Evolutionary conservation across 345 rosid genomes (phyloP), one percentile per base, ranked within the genome.

Genomic region (Carallia brachiata): DNA sequence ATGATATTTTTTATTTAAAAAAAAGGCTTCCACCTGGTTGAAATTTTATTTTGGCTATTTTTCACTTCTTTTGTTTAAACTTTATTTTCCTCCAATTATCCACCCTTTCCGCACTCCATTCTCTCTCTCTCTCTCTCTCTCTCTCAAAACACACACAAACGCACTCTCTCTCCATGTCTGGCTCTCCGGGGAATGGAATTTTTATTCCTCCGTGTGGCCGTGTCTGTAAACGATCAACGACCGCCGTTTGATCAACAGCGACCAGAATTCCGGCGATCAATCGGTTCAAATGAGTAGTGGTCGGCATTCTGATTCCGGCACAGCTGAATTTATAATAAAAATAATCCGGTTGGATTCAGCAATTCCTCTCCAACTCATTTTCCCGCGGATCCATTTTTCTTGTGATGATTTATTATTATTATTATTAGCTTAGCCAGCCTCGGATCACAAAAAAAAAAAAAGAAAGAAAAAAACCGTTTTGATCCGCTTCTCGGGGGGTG

Each of bases 311-410:
- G 60, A 61, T 52, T 36, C 60, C n/a, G 59, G 32, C 34, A 23
- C 30, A 17, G 64, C 4, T 2, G 12, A 55, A 50, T 48, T 36
- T 59, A 52, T 30, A 18, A 68, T 71, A 70, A 23, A 23, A 23
- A 23, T 23, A 23, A 23, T 67, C 72, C 74, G 30, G 16, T 17
- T 9, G 16, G 63, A 31, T 34, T 17, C 44, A 4, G 16, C 40
- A 18, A 66, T 52, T 47, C 63, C 47, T 36, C 37, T 37, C 23
- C 39, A 61, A 30, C 52, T 62, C 68, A 8, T 12, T 44, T 15
- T 39, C 36, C 56, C 36, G 63, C 48, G 40, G 82, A 71, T 78
- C 72, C 79, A 34, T 71, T 65, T 9, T 18, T 13, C 3, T 34
- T 23, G 23, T 23, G 23, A 32, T 65, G 59, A 68, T 53, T 61